Evolutionary conservation across 768 basidiomycete species (phyloP), one percentile per base, ranked within the genome.

Genomic region (Termitomyces bulborhizus): DNA sequence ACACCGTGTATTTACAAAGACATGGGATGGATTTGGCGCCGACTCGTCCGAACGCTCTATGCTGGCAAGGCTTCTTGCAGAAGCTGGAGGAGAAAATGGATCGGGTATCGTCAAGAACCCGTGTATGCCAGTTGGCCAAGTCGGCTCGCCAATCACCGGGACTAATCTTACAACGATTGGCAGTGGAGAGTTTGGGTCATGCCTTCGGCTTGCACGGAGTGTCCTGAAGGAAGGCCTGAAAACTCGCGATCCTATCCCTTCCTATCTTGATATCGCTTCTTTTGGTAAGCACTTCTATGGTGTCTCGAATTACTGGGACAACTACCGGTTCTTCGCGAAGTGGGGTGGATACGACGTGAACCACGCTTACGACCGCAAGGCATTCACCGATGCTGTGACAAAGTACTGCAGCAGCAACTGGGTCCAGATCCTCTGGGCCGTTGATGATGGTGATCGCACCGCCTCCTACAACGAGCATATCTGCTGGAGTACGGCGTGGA

Each of bases 301-400:
- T 9, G 46, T 59, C 9, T 59, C 58, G 1, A 53, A 50, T 15
- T 56, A 55, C 40, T 55, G 51, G 58, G 53, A 55, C 54, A 59
- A 40, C 54, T 59, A 55, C 54, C 27, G 48, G 41, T 59, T 59
- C 54, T 59, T 59, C 18, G 44, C 54, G 18, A 55, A 56, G 46
- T 59, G 58, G 58, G 58, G 58, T 11, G 54, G 4, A 0, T 59
- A 59, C 36, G 58, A 59, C 21, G 29, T 40, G 3, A 24, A 48
- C 13, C 31, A 54, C n/a, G 51, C 51, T 3, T 52, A 52, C 9
- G 51, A 52, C 31, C 42, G 31, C 21, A 44, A 42, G 29, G 41
- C 32, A 11, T 52, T 52, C 21, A 32, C 18, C 6, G 31, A 32
- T 5, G 42, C 51, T 6, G 51, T 44, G 15, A 43, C 26, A 1